Percentiles rank a stretch among this genome's conserved stretches.
phyloP scores from a whole-genome alignment of 768 basidiomycete species.

The Suillus placidus region DNA sequence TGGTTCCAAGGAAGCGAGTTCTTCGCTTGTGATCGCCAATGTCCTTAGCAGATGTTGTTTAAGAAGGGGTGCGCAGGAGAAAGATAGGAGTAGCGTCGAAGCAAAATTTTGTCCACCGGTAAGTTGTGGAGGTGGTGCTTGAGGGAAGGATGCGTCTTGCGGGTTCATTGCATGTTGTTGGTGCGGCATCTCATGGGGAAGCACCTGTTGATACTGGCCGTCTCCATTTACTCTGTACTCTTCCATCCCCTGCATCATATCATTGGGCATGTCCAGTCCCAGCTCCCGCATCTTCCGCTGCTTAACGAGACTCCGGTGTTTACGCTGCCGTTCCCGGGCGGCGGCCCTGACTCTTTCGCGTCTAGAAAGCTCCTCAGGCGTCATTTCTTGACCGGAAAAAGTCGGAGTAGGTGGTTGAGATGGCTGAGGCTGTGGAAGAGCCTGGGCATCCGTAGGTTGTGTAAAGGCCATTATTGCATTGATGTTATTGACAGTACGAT shows the following conservation, averaged over 20 bases:
- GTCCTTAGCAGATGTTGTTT: constrained; percentile 77
- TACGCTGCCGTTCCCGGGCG: constrained; percentile 80
- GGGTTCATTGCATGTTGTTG: constrained; percentile 38
- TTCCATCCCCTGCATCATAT: constrained; percentile 64
- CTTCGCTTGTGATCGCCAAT: constrained; percentile 76
- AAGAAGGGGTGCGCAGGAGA: constrained; percentile 72
- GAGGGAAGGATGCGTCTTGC: constrained; percentile 67
- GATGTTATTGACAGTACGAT: constrained; percentile 45
- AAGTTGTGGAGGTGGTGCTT: constrained; percentile 42
- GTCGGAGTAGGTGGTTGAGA: constrained; percentile 26
- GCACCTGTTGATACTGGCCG: constrained; percentile 39
- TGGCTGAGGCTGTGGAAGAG: constrained; percentile 36
- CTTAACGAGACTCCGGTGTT: constrained; percentile 79
- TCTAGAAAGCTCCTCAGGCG: constrained; percentile 66
- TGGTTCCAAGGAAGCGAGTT: constrained; percentile 76
- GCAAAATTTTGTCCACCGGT: constrained; percentile 79
- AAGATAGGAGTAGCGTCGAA: constrained; percentile 73
- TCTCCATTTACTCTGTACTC: constrained; percentile 62
- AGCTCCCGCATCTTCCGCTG: constrained; percentile 80
- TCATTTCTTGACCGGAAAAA: constrained; percentile 41
- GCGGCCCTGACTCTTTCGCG: constrained; percentile 74
- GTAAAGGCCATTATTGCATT: constrained; percentile 48
- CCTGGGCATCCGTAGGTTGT: constrained; percentile 35
- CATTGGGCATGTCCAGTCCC: constrained; percentile 82
- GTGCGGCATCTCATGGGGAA: constrained; percentile 39